These are phyloP conservation scores for Termitomyces sp. DNA, from an alignment of 768 basidiomycete species.

Conservation along the genomic window DNA sequence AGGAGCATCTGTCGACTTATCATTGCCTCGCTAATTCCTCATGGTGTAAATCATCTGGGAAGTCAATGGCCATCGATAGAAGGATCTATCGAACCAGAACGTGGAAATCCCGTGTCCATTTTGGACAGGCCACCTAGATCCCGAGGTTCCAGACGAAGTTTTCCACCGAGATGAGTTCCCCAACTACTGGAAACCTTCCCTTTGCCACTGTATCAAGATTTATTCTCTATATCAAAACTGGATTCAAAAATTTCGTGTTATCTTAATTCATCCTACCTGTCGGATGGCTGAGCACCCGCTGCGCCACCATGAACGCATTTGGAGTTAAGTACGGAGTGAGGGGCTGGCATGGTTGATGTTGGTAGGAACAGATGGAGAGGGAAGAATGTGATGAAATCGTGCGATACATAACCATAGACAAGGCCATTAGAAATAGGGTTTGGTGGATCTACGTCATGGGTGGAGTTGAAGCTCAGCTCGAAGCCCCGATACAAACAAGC, in stretches of 20 bases:
- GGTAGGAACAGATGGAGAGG: not conserved
- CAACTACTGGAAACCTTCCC: not conserved
- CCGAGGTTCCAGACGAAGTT: not conserved
- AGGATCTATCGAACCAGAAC: slow-evolving; percentile 1
- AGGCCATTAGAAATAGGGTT: not conserved
- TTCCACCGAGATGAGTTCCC: too few species aligned
- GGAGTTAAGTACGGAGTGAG: not conserved
- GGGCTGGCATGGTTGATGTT: not conserved
- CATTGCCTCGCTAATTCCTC: slow-evolving; percentile 2
- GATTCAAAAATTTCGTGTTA: not conserved
- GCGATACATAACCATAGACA: not conserved
- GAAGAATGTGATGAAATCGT: not conserved
- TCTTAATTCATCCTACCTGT: not conserved
- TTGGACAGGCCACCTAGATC: not conserved
- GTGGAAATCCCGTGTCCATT: not conserved
- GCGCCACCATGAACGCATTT: slow-evolving; percentile 3
- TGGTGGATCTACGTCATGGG: not conserved
- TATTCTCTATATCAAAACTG: not conserved
- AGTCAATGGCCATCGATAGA: not conserved
- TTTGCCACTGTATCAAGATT: not conserved
- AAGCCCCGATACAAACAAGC: too few species aligned
- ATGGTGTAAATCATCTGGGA: not conserved
- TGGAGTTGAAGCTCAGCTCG: not conserved
- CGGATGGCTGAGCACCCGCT: not conserved
- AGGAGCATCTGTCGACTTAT: slow-evolving; percentile 6